phyloP scores from a whole-genome alignment of 768 basidiomycete genomes.

The Lentinula aciculospora region DNA sequence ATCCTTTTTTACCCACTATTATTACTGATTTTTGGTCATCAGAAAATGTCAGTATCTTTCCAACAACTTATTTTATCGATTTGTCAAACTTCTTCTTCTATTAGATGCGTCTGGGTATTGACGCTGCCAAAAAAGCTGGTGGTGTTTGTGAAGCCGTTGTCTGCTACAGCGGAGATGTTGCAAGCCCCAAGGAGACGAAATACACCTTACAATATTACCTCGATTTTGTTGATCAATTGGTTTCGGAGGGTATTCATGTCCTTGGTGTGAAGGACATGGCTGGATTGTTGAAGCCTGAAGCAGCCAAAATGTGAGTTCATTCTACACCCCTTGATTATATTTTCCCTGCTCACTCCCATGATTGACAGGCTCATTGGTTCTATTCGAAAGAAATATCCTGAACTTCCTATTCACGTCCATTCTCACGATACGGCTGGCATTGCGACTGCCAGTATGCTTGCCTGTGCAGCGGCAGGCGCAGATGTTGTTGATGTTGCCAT shows the following conservation, averaged over 20 bases:
- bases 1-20: not conserved
- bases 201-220: constrained; percentile 98
- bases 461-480: constrained; percentile 93
- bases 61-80: not conserved
- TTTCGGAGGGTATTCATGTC: constrained; percentile 92
- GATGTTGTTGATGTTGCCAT: constrained; percentile 98
- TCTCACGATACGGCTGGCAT: constrained; percentile 99
- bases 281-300: constrained; percentile 90
- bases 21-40: constrained; percentile 8
- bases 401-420: constrained; percentile 98
- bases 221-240: constrained; percentile 90
- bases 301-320: constrained; percentile 73
- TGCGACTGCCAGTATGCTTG: constrained; percentile 95
- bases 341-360: constrained; percentile 7
- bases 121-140: constrained; percentile 99
- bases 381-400: constrained; percentile 93
- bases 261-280: constrained; percentile 99
- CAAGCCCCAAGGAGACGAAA: constrained; percentile 90
- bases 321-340: not conserved
- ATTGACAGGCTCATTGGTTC: constrained; percentile 76
- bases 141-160: constrained; percentile 97
- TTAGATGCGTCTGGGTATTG: constrained; percentile 96
- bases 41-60: constrained; percentile 63
- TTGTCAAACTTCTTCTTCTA: not conserved
- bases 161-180: constrained; percentile 98